These are phyloP conservation scores for Iberis pinnata DNA, from an alignment of 345 rosid species.

Conservation along the genomic window DNA sequence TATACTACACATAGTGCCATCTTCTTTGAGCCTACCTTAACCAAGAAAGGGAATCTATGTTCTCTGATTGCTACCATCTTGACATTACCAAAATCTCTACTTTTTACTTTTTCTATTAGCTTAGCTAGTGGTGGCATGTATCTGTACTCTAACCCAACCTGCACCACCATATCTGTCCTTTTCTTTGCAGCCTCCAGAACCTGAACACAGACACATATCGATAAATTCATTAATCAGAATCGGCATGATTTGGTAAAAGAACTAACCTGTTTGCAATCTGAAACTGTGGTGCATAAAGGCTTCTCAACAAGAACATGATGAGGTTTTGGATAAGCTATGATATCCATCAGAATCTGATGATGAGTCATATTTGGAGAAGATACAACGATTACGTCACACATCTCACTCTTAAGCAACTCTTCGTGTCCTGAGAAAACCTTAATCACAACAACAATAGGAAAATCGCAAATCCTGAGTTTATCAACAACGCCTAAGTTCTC, in stretches of 20 bases:
- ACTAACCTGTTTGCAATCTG: conserved; percentile 76
- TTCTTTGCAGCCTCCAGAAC: conserved; percentile 66
- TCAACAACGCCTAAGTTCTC: neutral
- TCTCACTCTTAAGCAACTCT: conserved; percentile 65
- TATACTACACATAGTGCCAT: conserved; percentile 5
- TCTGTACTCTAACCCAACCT: conserved; percentile 87
- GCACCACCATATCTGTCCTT: conserved; percentile 78
- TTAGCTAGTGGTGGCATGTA: conserved; percentile 97
- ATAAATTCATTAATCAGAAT: neutral
- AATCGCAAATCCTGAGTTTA: neutral
- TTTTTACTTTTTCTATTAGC: conserved; percentile 64
- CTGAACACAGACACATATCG: conserved; percentile 30
- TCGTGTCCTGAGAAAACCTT: conserved; percentile 76
- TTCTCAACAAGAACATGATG: conserved; percentile 95
- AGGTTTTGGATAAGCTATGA: conserved; percentile 60
- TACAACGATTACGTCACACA: conserved; percentile 73
- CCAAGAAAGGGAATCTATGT: conserved; percentile 87
- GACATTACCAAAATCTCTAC: conserved; percentile 56
- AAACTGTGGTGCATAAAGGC: conserved; percentile 83
- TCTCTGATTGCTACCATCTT: conserved; percentile 93
- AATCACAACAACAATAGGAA: neutral
- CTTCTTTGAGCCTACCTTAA: conserved; percentile 71
- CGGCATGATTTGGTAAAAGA: neutral
- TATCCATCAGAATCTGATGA: conserved; percentile 71
- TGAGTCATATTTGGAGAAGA: conserved; percentile 97